Conservation (phyloP, 2,329 filamentous ascomycete species). For the Dactylellina haptotyla region DNA sequence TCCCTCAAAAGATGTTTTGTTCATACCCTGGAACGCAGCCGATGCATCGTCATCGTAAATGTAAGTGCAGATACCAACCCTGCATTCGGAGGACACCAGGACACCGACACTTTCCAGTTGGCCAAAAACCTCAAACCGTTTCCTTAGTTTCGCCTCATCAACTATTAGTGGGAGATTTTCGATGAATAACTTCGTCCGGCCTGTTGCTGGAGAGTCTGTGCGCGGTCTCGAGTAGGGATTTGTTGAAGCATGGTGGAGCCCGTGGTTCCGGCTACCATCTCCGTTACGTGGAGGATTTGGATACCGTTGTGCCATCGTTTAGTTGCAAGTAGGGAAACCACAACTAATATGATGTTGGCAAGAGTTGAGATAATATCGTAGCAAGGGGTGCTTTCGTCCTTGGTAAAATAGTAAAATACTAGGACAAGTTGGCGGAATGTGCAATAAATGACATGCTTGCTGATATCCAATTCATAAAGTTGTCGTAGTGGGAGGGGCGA, state of each 20-base stretch:
- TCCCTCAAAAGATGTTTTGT: constrained; percentile 39
- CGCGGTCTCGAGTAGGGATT: constrained; percentile 7
- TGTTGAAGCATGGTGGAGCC: constrained; percentile 11
- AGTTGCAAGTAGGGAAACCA: not conserved
- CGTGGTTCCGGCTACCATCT: constrained; percentile 20
- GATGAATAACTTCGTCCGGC: constrained; percentile 37
- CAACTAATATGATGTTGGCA: no score
- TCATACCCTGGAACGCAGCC: constrained; percentile 51
- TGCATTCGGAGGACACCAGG: constrained; percentile 18
- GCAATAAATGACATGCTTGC: no score
- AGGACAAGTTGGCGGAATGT: no score
- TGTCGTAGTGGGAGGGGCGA: no score
- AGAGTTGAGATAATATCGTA: not conserved
- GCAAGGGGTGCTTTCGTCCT: not conserved
- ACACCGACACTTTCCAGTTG: constrained; percentile 30
- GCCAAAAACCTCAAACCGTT: constrained; percentile 51
- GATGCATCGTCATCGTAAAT: constrained; percentile 42
- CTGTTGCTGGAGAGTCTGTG: not conserved
- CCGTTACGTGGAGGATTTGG: constrained; percentile 9
- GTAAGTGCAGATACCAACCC: constrained; percentile 34
- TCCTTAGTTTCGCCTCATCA: constrained; percentile 44
- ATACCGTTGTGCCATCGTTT: constrained; percentile 46
- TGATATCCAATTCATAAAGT: no score
- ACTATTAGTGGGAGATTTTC: constrained; percentile 35
- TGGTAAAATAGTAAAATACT: not conserved